Percentiles rank a stretch among this genome's conserved stretches.
These are phyloP conservation scores for Podospora australis DNA, from an alignment of 495 filamentous ascomycete species.

Conservation along the genomic window DNA sequence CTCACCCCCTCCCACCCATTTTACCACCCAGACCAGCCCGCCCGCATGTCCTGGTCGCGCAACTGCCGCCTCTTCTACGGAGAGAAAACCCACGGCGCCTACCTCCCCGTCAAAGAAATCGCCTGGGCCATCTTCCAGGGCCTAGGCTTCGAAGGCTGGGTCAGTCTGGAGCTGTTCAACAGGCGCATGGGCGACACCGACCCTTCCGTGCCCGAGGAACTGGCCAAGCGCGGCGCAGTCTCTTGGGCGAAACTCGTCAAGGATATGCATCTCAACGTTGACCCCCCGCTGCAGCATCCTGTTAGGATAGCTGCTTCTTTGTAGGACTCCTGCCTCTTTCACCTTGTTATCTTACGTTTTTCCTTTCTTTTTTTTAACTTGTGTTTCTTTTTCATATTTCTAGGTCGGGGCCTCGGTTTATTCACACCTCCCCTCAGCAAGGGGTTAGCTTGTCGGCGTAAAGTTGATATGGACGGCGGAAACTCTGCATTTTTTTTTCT, in stretches of 20 bases:
- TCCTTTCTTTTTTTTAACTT: not conserved
- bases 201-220: constrained; percentile 49
- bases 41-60: constrained; percentile 74
- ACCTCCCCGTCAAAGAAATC: constrained; percentile 63
- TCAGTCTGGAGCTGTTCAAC: constrained; percentile 75
- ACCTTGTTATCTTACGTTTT: not conserved
- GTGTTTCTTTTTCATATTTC: not conserved
- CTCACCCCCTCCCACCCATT: constrained; percentile 58
- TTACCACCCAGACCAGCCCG: constrained; percentile 54
- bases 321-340: too few relatives aligned
- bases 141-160: constrained; percentile 66
- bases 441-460: too few relatives aligned
- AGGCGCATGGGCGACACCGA: constrained; percentile 51
- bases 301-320: constrained; percentile 25
- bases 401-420: too few relatives aligned
- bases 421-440: too few relatives aligned
- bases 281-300: constrained; percentile 24
- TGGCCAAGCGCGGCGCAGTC: constrained; percentile 57
- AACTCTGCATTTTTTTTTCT: too few relatives aligned
- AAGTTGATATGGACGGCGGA: too few relatives aligned
- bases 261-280: constrained; percentile 47
- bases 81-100: constrained; percentile 63
- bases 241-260: constrained; percentile 56
- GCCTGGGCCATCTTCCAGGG: constrained; percentile 55
- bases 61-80: constrained; percentile 73